Conservation (phyloP, 768 basidiomycete species). For the Lentinula edodes region DNA sequence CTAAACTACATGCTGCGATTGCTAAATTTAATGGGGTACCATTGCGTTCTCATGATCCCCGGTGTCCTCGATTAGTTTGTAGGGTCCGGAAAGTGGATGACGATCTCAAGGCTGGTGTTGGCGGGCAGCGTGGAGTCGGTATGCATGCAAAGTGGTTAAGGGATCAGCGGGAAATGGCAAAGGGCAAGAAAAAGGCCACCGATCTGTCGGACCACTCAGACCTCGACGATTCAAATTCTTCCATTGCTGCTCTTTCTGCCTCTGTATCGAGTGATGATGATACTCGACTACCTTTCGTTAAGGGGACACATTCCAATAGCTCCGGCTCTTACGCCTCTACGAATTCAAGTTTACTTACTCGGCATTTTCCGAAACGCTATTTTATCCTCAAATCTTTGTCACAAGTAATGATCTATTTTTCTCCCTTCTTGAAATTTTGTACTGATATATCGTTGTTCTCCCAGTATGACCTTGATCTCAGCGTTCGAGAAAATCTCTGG, state of each 20-base stretch:
- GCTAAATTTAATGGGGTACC: conserved; percentile 63
- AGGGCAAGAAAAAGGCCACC: conserved; percentile 14
- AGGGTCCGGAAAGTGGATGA: conserved; percentile 77
- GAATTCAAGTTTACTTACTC: conserved; percentile 70
- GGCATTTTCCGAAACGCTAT: conserved; percentile 81
- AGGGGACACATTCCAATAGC: conserved; percentile 41
- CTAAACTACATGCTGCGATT: conserved; percentile 62
- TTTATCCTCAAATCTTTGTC: conserved; percentile 90
- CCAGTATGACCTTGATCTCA: conserved; percentile 75
- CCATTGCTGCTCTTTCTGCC: conserved; percentile 10
- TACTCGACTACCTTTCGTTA: conserved; percentile 12
- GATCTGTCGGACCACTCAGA: conserved; percentile 5
- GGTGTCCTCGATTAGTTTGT: conserved; percentile 79
- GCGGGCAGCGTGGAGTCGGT: conserved; percentile 82
- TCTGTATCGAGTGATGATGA: conserved; percentile 42
- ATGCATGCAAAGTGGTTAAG: conserved; percentile 82
- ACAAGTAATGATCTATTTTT: conserved; percentile 41
- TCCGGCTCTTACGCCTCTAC: conserved; percentile 77
- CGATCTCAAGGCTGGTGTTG: conserved; percentile 85
- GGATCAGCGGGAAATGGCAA: conserved; percentile 43
- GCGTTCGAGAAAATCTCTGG: conserved; percentile 78
- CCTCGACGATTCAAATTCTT: conserved; percentile 7
- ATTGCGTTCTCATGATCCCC: conserved; percentile 63
- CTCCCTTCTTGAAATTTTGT: neutral
- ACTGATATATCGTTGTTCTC: neutral